Base-by-base conservation (phyloP, 345 rosid species). In the Diplotaxis tenuifolia region DNA sequence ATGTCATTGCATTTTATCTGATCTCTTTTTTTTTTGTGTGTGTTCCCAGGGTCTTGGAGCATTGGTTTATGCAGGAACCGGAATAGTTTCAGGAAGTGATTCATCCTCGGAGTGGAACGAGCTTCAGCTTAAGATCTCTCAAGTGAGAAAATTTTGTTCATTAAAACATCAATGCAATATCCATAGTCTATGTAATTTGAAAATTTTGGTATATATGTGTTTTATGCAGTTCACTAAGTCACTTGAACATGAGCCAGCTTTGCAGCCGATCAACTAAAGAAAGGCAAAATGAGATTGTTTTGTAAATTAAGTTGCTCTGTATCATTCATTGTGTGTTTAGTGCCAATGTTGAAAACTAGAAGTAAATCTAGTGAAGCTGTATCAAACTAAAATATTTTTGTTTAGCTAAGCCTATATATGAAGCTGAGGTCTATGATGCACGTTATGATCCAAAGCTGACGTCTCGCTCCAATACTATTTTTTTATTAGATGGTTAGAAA, bases 91-190 rank as follows among this genome's bases (percentile, higher is more conserved):
- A 82, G 96, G 98, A 74, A 93, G 98, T 70, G 53, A 82, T 77
- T 86, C 96, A 47, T 79, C 87, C 54, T 83, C 50, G 12, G 98
- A 93, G 70, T 91, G 98, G 97, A 88, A 83, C 67, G 97, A 93
- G 78, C 84, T 93, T 20, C 93, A 93, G 65, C 91, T 87, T 32
- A 93, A 93, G 82, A 86, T 87, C 62, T 93, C 91, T n/a, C n/a
- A n/a, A n/a, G n/a, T n/a, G n/a, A n/a, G n/a, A n/a, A n/a, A n/a
- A n/a, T n/a, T n/a, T n/a, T n/a, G n/a, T n/a, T 79, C 98, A 19
- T 29, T 38, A 11, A 50, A 53, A 50, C 32, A 38, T 10, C 22
- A 16, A 23, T 34, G 53, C 15, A 8, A 38, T 32, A 18, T 77
- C 5, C 14, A 45, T 71, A n/a, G 40, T 71, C 47, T 57, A 28